These are phyloP conservation scores for Eucalyptus cloeziana DNA, from an alignment of 345 rosid genomes.

Conservation along the genomic window DNA sequence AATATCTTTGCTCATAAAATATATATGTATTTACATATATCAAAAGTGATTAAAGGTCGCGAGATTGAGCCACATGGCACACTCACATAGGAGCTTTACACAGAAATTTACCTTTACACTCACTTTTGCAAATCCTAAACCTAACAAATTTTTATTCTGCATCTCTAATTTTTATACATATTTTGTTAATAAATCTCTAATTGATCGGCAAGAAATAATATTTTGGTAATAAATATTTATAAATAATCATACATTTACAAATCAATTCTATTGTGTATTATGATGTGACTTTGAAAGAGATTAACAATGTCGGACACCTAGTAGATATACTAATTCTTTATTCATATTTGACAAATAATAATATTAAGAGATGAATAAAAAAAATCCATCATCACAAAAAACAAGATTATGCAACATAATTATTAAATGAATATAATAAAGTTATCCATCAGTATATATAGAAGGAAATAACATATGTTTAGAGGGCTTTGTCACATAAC, in stretches of 20 bases:
- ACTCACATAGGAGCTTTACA: background rate
- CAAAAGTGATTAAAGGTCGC: background rate
- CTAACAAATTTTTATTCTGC: background rate
- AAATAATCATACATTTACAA: background rate
- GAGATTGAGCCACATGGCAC: background rate
- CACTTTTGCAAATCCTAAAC: background rate
- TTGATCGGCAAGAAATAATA: background rate
- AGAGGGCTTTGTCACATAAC: background rate
- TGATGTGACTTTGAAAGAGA: background rate
- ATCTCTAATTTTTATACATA: background rate
- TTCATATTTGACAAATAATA: background rate
- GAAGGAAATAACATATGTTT: background rate
- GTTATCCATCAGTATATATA: background rate
- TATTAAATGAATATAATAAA: background rate
- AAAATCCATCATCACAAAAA: background rate
- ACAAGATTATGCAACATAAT: background rate
- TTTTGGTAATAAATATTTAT: background rate
- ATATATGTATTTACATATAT: too few species aligned
- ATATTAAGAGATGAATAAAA: background rate
- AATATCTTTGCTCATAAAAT: background rate
- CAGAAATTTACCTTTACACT: background rate
- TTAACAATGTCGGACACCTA: background rate
- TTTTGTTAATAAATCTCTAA: background rate
- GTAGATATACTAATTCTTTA: too few species aligned
- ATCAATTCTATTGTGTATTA: background rate